Evolutionary conservation across 768 basidiomycete genomes (phyloP).

Genomic region (Rhodotorula toruloides): DNA sequence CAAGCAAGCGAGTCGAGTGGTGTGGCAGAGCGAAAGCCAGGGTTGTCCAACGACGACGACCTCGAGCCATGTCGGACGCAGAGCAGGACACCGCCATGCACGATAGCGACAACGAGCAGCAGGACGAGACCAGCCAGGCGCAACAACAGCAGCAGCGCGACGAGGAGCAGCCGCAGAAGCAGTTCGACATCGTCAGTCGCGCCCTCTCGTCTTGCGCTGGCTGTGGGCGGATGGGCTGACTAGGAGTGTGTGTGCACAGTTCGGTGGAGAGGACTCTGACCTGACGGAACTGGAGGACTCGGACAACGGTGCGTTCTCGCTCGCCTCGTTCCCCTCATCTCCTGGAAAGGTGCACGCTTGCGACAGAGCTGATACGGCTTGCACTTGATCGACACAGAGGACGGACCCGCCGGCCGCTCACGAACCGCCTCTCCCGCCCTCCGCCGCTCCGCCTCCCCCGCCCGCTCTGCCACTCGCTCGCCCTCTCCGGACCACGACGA

Average conservation of each 20-base stretch:
- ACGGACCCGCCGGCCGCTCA: constrained; percentile 1
- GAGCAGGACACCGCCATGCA: neutral
- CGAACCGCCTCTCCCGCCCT: constrained; percentile 9
- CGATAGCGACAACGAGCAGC: too few species aligned
- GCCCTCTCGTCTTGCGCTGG: neutral
- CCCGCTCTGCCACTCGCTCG: constrained; percentile 19
- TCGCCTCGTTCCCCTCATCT: neutral
- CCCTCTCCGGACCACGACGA: constrained; percentile 49
- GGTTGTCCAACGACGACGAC: too few species aligned
- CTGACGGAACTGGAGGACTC: constrained; percentile 64
- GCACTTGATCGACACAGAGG: neutral
- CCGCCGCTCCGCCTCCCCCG: constrained; percentile 25
- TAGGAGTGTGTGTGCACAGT: constrained; percentile 43
- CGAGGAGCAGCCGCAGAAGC: neutral
- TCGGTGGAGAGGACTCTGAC: constrained; percentile 69
- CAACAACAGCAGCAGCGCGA: constrained; percentile 3
- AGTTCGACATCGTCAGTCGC: constrained; percentile 3
- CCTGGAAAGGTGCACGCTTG: too few species aligned
- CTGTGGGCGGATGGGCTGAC: neutral
- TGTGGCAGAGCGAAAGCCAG: too few species aligned
- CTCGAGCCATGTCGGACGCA: constrained; percentile 7
- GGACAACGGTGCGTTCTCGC: constrained; percentile 52
- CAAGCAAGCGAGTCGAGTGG: too few species aligned
- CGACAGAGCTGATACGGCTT: too few species aligned
- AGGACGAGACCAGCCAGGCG: too few species aligned